Conservation (phyloP, 2,329 filamentous ascomycete species). For the Ophiostoma piceae region DNA sequence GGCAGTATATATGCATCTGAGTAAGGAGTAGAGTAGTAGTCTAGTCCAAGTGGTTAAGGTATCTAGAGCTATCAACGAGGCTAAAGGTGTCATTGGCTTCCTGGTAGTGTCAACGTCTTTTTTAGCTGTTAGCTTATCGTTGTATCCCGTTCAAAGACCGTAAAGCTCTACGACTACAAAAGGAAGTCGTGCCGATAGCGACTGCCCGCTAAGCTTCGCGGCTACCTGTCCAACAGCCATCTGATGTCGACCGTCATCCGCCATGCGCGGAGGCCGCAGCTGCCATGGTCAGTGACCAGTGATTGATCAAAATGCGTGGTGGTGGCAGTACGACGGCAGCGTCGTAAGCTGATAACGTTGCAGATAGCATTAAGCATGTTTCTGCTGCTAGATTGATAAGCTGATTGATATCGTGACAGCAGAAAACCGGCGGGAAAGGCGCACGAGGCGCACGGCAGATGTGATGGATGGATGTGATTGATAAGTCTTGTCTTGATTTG, state of each 20-base stretch:
- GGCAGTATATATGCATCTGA: slow-evolving; percentile 5
- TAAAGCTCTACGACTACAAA: background rate
- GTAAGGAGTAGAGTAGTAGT: background rate
- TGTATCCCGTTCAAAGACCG: too few species aligned
- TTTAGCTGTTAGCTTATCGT: background rate
- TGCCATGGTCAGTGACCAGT: background rate
- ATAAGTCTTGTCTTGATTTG: background rate
- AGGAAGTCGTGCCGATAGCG: background rate
- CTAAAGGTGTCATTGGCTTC: too few species aligned
- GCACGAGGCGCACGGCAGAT: background rate
- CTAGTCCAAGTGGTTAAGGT: too few species aligned
- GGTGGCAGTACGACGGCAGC: background rate
- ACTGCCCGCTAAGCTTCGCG: background rate
- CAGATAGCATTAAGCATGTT: background rate
- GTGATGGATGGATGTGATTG: background rate
- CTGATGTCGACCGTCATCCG: background rate
- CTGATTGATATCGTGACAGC: background rate
- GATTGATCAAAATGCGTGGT: too few species aligned
- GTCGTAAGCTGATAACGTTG: background rate
- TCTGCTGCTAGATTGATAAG: background rate
- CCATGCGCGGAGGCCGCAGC: background rate
- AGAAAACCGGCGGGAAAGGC: too few species aligned
- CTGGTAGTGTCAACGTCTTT: background rate
- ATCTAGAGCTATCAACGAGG: too few species aligned
- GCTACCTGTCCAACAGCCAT: background rate